Percentiles rank a stretch among this genome's conserved stretches.
These are phyloP conservation scores for Psilocybe cubensis DNA, from an alignment of 768 basidiomycete species.

Conservation along the genomic window DNA sequence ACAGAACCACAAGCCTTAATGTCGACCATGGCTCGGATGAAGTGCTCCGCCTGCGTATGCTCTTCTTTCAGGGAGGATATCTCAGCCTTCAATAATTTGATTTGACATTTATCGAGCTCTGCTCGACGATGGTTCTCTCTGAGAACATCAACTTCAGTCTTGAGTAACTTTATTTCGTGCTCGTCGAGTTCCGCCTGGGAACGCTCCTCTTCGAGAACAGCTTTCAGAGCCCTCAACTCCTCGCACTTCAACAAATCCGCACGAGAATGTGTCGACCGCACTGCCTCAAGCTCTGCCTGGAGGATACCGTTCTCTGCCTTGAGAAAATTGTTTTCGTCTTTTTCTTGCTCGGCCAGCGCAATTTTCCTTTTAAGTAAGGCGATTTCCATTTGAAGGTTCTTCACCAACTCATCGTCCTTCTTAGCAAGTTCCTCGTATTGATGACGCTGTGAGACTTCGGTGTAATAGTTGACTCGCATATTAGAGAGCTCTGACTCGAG, in stretches of 20 bases:
- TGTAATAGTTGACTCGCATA: constrained; percentile 26
- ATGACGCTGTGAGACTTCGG: background rate
- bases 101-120: background rate
- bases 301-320: background rate
- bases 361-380: constrained; percentile 5
- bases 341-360: background rate
- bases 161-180: background rate
- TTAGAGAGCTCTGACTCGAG: constrained; percentile 29
- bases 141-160: background rate
- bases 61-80: constrained; percentile 1
- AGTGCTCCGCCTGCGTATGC: constrained; percentile 29
- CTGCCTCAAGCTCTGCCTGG: no score
- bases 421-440: background rate
- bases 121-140: constrained; percentile 4
- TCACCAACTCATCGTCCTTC: background rate
- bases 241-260: background rate
- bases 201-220: background rate
- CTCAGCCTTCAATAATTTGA: background rate
- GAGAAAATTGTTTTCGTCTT: background rate
- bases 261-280: no score
- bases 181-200: background rate
- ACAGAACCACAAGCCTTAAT: constrained; percentile 36
- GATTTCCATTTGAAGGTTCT: background rate
- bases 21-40: constrained; percentile 40
- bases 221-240: background rate